These are phyloP conservation scores for Psilocybe cyanescens DNA, from an alignment of 768 basidiomycete species.

Conservation along the genomic window DNA sequence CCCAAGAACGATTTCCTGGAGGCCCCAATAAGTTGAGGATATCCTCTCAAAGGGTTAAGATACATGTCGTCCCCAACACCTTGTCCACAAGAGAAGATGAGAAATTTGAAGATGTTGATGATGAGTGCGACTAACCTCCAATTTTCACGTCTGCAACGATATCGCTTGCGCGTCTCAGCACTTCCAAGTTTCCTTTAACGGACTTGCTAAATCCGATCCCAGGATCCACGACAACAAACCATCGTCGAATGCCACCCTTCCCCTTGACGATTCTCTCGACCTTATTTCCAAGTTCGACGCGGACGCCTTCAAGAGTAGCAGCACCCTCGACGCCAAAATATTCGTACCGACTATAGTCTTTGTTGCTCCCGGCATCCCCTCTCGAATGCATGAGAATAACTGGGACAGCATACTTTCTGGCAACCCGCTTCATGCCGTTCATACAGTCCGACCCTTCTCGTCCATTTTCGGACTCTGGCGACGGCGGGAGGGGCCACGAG, in stretches of 20 bases:
- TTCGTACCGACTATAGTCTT: conserved; percentile 56
- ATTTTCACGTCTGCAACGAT: conserved; percentile 47
- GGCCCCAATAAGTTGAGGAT: conserved; percentile 73
- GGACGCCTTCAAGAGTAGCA: conserved; percentile 68
- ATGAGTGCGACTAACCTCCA: conserved; percentile 28
- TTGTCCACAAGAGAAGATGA: background rate
- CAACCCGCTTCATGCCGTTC: conserved; percentile 65
- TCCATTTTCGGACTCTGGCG: conserved; percentile 21
- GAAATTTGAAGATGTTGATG: background rate
- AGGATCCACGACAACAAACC: conserved; percentile 91
- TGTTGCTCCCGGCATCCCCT: conserved; percentile 79
- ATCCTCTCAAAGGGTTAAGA: conserved; percentile 57
- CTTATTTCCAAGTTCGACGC: conserved; percentile 70
- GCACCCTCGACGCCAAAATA: conserved; percentile 32
- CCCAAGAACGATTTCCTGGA: conserved; percentile 90
- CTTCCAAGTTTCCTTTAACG: conserved; percentile 68
- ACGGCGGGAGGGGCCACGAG: conserved; percentile 29
- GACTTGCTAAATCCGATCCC: conserved; percentile 96
- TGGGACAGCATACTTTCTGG: conserved; percentile 69
- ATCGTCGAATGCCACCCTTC: conserved; percentile 74
- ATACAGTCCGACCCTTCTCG: conserved; percentile 43
- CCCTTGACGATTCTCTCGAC: conserved; percentile 68
- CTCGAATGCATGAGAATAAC: conserved; percentile 95
- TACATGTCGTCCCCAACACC: background rate
- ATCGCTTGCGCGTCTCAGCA: conserved; percentile 56